Conservation (phyloP, 2,329 filamentous ascomycete species). For the Sarocladium oryzae region DNA sequence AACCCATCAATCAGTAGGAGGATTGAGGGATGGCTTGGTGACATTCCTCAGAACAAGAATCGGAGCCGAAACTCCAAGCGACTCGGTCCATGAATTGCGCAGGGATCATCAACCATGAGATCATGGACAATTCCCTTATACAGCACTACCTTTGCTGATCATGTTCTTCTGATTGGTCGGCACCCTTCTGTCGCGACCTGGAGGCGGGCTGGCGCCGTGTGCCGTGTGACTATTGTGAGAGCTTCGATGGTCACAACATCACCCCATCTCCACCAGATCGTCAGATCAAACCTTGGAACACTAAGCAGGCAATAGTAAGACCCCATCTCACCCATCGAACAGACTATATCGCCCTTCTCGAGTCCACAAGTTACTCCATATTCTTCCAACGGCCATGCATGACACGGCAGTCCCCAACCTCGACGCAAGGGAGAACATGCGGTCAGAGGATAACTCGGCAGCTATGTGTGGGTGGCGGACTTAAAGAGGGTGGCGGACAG, state of each 20-base stretch:
- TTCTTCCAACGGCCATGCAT: constrained; percentile 1
- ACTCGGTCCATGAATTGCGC: not conserved
- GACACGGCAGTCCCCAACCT: not conserved
- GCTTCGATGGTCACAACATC: not conserved
- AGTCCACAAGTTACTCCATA: not conserved
- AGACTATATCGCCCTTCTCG: not conserved
- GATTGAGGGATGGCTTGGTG: no score
- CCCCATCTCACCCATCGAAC: no score
- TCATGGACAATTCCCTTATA: constrained; percentile 1
- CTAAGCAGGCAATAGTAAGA: no score
- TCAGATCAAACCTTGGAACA: no score
- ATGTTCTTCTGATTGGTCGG: not conserved
- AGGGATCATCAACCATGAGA: not conserved
- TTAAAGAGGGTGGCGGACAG: not conserved
- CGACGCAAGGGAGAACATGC: constrained; percentile 7
- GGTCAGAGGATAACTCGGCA: constrained; percentile 5
- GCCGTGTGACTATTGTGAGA: not conserved
- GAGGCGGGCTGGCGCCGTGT: not conserved
- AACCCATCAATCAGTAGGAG: no score
- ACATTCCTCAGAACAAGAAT: not conserved
- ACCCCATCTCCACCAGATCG: no score
- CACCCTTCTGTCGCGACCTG: not conserved
- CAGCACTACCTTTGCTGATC: not conserved
- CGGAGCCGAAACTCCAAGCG: no score
- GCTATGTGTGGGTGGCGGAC: not conserved